A percentile compares a stretch with the other conserved stretches of the same genome.
Conservation (phyloP, 2,329 filamentous ascomycete species). For the Tolypocladium ovalisporum region DNA sequence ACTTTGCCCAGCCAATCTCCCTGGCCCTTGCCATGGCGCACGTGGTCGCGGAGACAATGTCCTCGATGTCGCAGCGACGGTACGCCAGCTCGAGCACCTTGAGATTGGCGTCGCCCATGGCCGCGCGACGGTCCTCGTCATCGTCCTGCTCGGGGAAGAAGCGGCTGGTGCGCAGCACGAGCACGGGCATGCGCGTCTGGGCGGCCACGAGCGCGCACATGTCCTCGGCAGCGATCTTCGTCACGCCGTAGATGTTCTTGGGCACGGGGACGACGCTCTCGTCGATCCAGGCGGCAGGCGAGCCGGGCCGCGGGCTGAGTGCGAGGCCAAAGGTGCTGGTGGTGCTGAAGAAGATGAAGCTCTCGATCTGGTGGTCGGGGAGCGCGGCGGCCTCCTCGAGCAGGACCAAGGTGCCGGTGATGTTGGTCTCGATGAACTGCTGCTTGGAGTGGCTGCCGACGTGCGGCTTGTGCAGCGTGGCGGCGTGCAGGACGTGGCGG, state of each 20-base stretch:
- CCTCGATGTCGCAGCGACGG: slow-evolving; percentile 30
- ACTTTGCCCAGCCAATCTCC: slow-evolving; percentile 24
- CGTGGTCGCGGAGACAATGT: slow-evolving; percentile 29
- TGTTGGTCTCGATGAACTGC: slow-evolving; percentile 33
- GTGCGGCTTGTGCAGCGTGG: slow-evolving; percentile 37
- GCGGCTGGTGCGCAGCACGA: slow-evolving; percentile 34
- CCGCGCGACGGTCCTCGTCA: slow-evolving; percentile 25
- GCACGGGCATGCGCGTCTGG: slow-evolving; percentile 25
- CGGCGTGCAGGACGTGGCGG: slow-evolving; percentile 30
- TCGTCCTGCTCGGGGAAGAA: slow-evolving; percentile 39
- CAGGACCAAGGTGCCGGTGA: slow-evolving; percentile 29
- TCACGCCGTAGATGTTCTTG: slow-evolving; percentile 38
- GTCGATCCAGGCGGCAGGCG: slow-evolving; percentile 32
- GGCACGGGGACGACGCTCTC: slow-evolving; percentile 27
- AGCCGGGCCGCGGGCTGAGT: slow-evolving; percentile 21
- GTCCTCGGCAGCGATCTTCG: slow-evolving; percentile 37
- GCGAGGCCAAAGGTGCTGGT: slow-evolving; percentile 33
- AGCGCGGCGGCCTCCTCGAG: slow-evolving; percentile 25
- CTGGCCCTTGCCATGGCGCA: slow-evolving; percentile 24
- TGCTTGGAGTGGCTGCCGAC: slow-evolving; percentile 30
- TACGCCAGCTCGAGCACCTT: slow-evolving; percentile 37
- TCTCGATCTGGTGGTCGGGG: slow-evolving; percentile 13
- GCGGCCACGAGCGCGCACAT: slow-evolving; percentile 30
- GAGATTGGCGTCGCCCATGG: slow-evolving; percentile 29
- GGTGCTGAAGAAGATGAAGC: slow-evolving; percentile 34